Conservation (phyloP, 2,329 filamentous ascomycete species). For the Xylaria sp. region DNA sequence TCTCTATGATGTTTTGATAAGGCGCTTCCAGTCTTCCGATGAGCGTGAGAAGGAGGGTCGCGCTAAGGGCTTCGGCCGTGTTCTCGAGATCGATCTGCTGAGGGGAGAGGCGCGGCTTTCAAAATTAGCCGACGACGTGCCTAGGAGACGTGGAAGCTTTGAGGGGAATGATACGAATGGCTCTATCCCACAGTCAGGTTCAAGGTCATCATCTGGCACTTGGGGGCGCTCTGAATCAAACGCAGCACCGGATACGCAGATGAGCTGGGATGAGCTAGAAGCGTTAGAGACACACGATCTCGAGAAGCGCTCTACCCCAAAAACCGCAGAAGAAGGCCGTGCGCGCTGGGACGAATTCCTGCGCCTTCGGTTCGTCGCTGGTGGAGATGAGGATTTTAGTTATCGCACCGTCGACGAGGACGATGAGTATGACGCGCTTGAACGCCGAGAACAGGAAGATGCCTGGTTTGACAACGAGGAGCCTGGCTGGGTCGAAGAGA, state of each 20-base stretch:
- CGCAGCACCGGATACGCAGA: constrained; percentile 2
- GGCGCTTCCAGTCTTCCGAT: constrained; percentile 76
- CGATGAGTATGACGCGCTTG: constrained; percentile 74
- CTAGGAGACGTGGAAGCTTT: not conserved
- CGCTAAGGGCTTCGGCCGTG: constrained; percentile 79
- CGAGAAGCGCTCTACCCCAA: constrained; percentile 30
- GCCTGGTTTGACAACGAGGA: constrained; percentile 84
- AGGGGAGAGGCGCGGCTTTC: constrained; percentile 80
- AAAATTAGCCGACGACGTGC: constrained; percentile 54
- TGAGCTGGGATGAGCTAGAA: constrained; percentile 46
- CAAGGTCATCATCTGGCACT: constrained; percentile 13
- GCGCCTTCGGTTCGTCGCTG: constrained; percentile 77
- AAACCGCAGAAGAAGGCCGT: constrained; percentile 72
- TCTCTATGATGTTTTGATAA: constrained; percentile 82
- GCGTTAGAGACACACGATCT: constrained; percentile 26
- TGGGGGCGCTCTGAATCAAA: not conserved
- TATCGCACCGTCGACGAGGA: constrained; percentile 76
- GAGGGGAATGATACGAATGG: not conserved
- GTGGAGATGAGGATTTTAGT: constrained; percentile 81
- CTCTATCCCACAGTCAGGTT: not conserved
- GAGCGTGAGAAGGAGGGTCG: constrained; percentile 80
- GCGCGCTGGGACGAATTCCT: constrained; percentile 78
- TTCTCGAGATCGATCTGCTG: constrained; percentile 79
- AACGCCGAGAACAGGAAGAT: constrained; percentile 73
- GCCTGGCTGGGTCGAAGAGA: constrained; percentile 69